Base-by-base conservation (phyloP, 129 eudicot species). In the Helianthus annuus region DNA sequence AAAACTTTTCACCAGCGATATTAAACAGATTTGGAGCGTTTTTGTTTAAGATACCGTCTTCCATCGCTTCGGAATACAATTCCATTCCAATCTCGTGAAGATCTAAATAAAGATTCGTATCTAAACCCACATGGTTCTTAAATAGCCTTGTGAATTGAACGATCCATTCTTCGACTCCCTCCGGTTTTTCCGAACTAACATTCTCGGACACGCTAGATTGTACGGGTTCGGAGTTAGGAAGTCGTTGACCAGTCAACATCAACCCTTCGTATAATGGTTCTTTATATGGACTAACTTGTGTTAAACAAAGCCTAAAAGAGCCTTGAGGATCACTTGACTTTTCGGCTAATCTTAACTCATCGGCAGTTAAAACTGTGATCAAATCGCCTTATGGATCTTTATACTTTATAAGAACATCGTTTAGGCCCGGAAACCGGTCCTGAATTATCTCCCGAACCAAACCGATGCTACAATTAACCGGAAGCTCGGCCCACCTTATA, bases 81-180 rank as follows among this genome's bases (percentile, higher is more conserved):
- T 85, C 89, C 98, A 87, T 93, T 42, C 97, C 98, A 13, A 90
- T 68, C 77, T 87, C 96, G 57, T 93, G 97, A 78, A 93, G 88
- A 77, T 93, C 97, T 85, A 90, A 81, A 80, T 87, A 94, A 0
- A 96, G 84, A 76, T 90, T 91, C 4, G 92, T 80, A 45, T 90
- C 98, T 44, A 94, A 84, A 65, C 98, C 97, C 38, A 94, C 98
- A 81, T 94, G 98, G 78, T 83, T 88, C 77, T 90, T 90, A 76
- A 94, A 90, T 8, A 94, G 72, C 73, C 82, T 74, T 6, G 98
- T 86, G 69, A 94, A 94, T 66, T 94, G 92, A 24, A 94, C 67
- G 48, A 94, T 78, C 98, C 98, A 94, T 66, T 85, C 88, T 75
- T 87, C 97, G 19, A 32, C 19, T 46, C 58, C 79, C 38, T 45